These are phyloP conservation scores for Ophiostoma quercus DNA, from an alignment of 2,329 filamentous ascomycete genomes.

Conservation along the genomic window DNA sequence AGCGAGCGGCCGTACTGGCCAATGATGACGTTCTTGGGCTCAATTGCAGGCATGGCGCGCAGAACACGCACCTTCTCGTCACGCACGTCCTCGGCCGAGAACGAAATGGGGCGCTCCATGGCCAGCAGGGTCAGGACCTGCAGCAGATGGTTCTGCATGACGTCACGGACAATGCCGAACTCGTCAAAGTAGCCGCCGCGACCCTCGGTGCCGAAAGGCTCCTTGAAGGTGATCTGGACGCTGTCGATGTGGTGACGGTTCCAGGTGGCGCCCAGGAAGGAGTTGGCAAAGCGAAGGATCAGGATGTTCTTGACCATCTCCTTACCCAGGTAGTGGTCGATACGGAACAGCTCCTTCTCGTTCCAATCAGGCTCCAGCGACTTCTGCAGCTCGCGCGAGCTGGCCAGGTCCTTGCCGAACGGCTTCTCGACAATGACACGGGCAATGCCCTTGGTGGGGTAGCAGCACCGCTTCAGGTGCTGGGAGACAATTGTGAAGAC, in stretches of 20 bases:
- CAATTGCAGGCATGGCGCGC: conserved; percentile 85
- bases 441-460: conserved; percentile 82
- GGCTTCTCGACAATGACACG: conserved; percentile 99
- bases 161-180: conserved; percentile 98
- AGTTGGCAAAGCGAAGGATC: conserved; percentile 95
- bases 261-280: conserved; percentile 97
- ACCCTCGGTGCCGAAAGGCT: conserved; percentile 96
- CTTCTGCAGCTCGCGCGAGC: conserved; percentile 89
- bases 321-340: conserved; percentile 98
- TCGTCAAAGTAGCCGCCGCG: conserved; percentile 98
- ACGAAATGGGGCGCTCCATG: conserved; percentile 97
- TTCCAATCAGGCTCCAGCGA: conserved; percentile 97
- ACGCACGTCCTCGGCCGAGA: conserved; percentile 95
- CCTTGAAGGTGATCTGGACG: conserved; percentile 98
- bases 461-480: conserved; percentile 95
- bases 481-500: conserved; percentile 98
- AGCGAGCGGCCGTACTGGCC: conserved; percentile 96
- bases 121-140: conserved; percentile 93
- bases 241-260: conserved; percentile 99
- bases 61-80: conserved; percentile 98
- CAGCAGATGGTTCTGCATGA: conserved; percentile 99
- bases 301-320: conserved; percentile 99
- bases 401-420: conserved; percentile 93
- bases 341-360: conserved; percentile 97
- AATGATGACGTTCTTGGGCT: conserved; percentile 99